These are phyloP conservation scores for Fusarium continuum DNA, from an alignment of 2,329 filamentous ascomycete genomes.

Conservation along the genomic window DNA sequence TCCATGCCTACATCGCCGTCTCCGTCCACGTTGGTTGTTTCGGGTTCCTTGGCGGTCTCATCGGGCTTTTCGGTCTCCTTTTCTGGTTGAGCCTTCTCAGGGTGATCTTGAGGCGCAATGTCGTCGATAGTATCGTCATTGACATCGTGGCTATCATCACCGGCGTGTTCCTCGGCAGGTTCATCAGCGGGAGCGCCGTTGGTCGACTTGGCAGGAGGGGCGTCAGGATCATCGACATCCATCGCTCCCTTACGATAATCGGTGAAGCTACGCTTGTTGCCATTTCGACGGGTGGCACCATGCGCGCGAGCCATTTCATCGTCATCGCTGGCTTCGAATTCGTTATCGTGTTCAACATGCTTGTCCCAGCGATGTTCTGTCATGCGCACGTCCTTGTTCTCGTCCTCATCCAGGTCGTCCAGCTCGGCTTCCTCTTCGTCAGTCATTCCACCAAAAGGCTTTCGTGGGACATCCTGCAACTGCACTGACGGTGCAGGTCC, in stretches of 20 bases:
- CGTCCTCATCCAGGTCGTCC: constrained; percentile 80
- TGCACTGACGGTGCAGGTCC: constrained; percentile 89
- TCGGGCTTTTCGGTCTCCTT: constrained; percentile 33
- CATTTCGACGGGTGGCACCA: constrained; percentile 68
- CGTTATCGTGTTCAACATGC: constrained; percentile 77
- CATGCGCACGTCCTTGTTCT: constrained; percentile 83
- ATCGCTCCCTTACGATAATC: constrained; percentile 59
- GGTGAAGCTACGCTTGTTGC: constrained; percentile 60
- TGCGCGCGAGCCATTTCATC: constrained; percentile 81
- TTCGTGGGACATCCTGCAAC: constrained; percentile 78
- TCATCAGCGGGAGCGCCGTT: constrained; percentile 46
- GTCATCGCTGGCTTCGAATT: constrained; percentile 88
- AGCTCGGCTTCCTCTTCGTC: constrained; percentile 73
- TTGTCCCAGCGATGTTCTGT: constrained; percentile 87
- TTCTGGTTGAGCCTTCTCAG: constrained; percentile 41
- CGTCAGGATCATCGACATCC: constrained; percentile 51
- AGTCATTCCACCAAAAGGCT: constrained; percentile 68
- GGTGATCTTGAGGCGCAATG: constrained; percentile 45
- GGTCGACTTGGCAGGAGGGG: constrained; percentile 50
- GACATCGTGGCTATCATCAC: constrained; percentile 48
- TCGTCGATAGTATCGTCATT: constrained; percentile 58
- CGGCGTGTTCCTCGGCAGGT: constrained; percentile 41
- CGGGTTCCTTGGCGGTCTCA: constrained; percentile 22
- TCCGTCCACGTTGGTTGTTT: constrained; percentile 50
- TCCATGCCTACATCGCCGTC: constrained; percentile 64